A percentile compares a stretch with the other conserved stretches of the same genome.
Evolutionary conservation across 1,139 yeast genomes (phyloP).

Genomic region (Sugiyamaella xylanicola): DNA sequence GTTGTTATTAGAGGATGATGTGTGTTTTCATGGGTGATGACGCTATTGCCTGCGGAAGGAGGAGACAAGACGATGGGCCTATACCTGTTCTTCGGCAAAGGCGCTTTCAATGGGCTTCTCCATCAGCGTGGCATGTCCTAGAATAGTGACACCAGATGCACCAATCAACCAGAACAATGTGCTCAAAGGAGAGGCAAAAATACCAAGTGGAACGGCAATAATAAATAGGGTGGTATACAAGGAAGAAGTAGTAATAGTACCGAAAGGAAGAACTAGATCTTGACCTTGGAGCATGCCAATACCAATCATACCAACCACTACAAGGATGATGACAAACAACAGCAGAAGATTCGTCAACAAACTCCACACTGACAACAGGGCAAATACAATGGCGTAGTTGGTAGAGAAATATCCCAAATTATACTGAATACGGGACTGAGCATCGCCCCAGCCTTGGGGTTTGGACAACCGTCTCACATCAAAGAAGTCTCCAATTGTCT

Average conservation of each 20-base stretch:
- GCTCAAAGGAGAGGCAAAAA: slow-evolving; percentile 90
- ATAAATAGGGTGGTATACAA: slow-evolving; percentile 80
- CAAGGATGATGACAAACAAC: slow-evolving; percentile 68
- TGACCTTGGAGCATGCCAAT: slow-evolving; percentile 79
- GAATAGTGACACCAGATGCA: slow-evolving; percentile 82
- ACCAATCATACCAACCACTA: slow-evolving; percentile 68
- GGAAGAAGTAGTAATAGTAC: slow-evolving; percentile 65
- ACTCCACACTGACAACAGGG: slow-evolving; percentile 68
- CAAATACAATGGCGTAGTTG: slow-evolving; percentile 77
- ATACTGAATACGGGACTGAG: slow-evolving; percentile 84
- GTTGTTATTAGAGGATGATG: background rate
- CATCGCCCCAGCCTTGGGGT: slow-evolving; percentile 86
- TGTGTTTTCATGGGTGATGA: no score
- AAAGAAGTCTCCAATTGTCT: slow-evolving; percentile 91
- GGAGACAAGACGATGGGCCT: no score
- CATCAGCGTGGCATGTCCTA: slow-evolving; percentile 91
- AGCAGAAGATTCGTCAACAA: slow-evolving; percentile 81
- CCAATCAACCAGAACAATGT: slow-evolving; percentile 97
- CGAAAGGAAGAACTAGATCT: slow-evolving; percentile 62
- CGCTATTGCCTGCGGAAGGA: no score
- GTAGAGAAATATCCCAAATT: slow-evolving; percentile 86
- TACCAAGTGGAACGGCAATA: slow-evolving; percentile 78
- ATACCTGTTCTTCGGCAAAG: slow-evolving; percentile 80
- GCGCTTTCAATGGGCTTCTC: slow-evolving; percentile 98
- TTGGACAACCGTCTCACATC: slow-evolving; percentile 87